Evolutionary conservation across 106 monocot species (phyloP).

Genomic region (Allium sativum): DNA sequence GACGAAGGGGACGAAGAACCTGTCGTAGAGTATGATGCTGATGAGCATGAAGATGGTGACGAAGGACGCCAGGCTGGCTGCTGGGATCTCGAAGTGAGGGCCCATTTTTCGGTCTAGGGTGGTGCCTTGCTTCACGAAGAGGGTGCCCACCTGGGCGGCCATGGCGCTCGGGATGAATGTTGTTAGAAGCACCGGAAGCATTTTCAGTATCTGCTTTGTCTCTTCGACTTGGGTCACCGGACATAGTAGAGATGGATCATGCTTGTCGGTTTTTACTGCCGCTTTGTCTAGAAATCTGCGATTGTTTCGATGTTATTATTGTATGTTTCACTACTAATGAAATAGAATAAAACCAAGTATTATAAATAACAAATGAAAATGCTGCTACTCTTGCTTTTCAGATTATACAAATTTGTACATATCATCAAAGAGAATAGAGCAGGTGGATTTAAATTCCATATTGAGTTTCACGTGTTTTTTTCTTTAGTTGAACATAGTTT

Average conservation of each 20-base stretch:
- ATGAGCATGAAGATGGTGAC: constrained; percentile 10
- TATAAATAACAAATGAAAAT: too few relatives aligned
- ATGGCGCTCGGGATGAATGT: constrained; percentile 10
- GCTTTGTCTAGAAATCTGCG: constrained; percentile 17
- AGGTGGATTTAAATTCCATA: too few relatives aligned
- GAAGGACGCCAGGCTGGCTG: constrained; percentile 13
- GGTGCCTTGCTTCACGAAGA: constrained; percentile 44
- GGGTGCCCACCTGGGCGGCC: constrained; percentile 12
- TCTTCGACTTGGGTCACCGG: constrained; percentile 12
- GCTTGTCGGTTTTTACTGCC: background rate
- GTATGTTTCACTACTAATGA: background rate
- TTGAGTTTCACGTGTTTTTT: too few relatives aligned
- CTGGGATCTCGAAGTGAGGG: constrained; percentile 12
- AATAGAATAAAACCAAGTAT: background rate
- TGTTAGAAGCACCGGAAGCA: constrained; percentile 3
- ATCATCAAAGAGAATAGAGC: too few relatives aligned
- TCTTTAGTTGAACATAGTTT: too few relatives aligned
- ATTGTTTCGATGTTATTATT: background rate
- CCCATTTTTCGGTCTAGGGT: constrained; percentile 24
- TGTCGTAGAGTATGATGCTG: constrained; percentile 10
- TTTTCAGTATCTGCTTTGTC: constrained; percentile 12
- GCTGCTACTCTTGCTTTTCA: too few relatives aligned
- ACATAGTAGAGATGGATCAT: background rate
- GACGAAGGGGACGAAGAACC: background rate
- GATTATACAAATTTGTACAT: too few relatives aligned